phyloP scores from a whole-genome alignment of 352 stramenopile species.

The Phytopythium boreale region DNA sequence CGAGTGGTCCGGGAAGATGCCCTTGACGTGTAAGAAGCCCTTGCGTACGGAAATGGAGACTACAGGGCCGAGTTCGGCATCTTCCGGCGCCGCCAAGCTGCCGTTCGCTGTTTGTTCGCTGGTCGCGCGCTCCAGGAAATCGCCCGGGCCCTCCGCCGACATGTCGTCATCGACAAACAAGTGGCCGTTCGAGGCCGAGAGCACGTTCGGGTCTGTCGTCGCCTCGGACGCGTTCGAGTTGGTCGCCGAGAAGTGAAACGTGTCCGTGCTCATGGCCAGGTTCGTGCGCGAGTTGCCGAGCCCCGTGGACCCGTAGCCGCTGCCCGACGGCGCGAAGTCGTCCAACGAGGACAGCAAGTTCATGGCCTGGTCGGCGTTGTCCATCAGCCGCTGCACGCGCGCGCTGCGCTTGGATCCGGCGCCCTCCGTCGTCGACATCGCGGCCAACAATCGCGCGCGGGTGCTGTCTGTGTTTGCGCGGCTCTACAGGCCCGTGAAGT shows the following conservation, averaged over 20 bases:
- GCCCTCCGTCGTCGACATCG: background rate
- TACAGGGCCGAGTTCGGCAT: constrained; percentile 23
- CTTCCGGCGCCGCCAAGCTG: background rate
- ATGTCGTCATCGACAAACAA: constrained; percentile 11
- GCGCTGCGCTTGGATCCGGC: constrained; percentile 31
- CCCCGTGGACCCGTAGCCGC: constrained; percentile 11
- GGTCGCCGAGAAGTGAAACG: constrained; percentile 34
- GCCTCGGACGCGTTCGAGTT: constrained; percentile 7
- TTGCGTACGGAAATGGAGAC: constrained; percentile 51
- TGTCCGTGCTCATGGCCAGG: constrained; percentile 19
- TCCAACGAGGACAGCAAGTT: constrained; percentile 67
- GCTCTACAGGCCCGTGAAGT: background rate
- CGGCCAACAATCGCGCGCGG: background rate
- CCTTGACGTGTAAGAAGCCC: constrained; percentile 74
- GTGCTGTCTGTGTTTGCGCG: background rate
- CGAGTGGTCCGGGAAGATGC: constrained; percentile 78
- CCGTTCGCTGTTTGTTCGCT: constrained; percentile 11
- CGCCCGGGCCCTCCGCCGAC: constrained; percentile 7
- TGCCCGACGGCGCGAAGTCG: constrained; percentile 10
- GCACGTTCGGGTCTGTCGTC: constrained; percentile 5
- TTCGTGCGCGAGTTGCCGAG: constrained; percentile 11
- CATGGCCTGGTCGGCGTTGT: constrained; percentile 69
- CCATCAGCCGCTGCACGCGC: constrained; percentile 69
- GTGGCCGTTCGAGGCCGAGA: constrained; percentile 1
- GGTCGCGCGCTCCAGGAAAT: background rate